Percentiles rank a stretch among this genome's conserved stretches.
These are phyloP conservation scores for Aureobasidium sp. DNA, from an alignment of 2,329 filamentous ascomycete genomes.

Conservation along the genomic window DNA sequence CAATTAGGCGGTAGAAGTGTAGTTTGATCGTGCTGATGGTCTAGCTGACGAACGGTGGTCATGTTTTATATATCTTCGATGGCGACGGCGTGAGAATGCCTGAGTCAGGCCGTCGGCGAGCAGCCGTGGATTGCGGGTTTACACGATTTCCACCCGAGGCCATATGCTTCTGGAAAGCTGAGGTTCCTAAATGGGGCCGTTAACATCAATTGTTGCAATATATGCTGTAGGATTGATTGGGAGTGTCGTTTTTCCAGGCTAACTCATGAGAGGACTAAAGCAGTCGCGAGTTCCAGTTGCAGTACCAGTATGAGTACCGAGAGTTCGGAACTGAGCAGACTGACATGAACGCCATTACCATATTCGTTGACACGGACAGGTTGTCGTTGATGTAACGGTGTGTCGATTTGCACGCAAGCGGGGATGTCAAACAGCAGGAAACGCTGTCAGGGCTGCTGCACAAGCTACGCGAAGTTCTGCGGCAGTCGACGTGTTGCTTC, in stretches of 20 bases:
- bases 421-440: no score
- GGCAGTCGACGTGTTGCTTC: no score
- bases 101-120: slow-evolving; percentile 7
- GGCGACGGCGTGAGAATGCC: neutral
- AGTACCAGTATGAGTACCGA: neutral
- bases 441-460: no score
- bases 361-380: slow-evolving; percentile 20
- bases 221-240: slow-evolving; percentile 7
- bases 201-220: slow-evolving; percentile 18
- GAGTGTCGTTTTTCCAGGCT: neutral
- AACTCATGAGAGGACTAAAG: neutral
- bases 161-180: slow-evolving; percentile 1
- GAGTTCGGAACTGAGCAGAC: slow-evolving; percentile 8
- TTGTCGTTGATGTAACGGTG: no score
- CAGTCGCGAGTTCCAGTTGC: neutral
- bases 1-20: slow-evolving; percentile 16
- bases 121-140: slow-evolving; percentile 7
- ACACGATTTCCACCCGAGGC: neutral
- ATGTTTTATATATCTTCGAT: slow-evolving; percentile 14
- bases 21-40: slow-evolving; percentile 21
- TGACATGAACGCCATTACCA: slow-evolving; percentile 9
- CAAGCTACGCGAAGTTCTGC: no score
- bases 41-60: slow-evolving; percentile 12
- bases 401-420: no score
- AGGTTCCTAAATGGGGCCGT: slow-evolving; percentile 14